A percentile compares a stretch with the other conserved stretches of the same genome.
Evolutionary conservation across 2,329 filamentous ascomycete species (phyloP).

Genomic region (Xylariomycetidae sp.): DNA sequence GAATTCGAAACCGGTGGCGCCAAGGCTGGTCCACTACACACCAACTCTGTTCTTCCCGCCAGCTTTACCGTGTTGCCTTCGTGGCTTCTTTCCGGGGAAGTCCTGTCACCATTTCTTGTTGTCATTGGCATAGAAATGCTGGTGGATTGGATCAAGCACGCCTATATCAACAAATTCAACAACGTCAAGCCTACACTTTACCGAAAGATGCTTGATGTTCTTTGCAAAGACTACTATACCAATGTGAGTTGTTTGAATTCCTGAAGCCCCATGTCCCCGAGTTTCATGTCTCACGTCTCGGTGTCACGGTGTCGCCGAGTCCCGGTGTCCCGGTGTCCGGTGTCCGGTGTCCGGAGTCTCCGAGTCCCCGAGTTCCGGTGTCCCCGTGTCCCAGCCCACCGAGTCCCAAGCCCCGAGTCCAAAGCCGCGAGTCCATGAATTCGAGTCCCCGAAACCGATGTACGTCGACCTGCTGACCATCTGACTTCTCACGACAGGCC

Average conservation of each 20-base stretch:
- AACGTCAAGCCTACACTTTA: slow-evolving; percentile 91
- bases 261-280: neutral
- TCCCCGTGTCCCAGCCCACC: no score
- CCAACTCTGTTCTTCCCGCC: slow-evolving; percentile 73
- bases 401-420: no score
- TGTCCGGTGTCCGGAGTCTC: no score
- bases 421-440: no score
- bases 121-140: slow-evolving; percentile 95
- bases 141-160: slow-evolving; percentile 95
- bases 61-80: slow-evolving; percentile 86
- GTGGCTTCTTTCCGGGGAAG: slow-evolving; percentile 71
- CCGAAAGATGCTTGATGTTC: slow-evolving; percentile 79
- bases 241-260: slow-evolving; percentile 59
- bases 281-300: no score
- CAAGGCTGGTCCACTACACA: slow-evolving; percentile 55
- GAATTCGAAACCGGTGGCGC: slow-evolving; percentile 41
- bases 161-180: slow-evolving; percentile 98
- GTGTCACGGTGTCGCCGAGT: no score
- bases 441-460: no score
- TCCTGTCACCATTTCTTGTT: slow-evolving; percentile 86
- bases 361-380: no score
- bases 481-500: slow-evolving; percentile 46
- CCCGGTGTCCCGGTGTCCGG: no score
- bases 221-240: slow-evolving; percentile 97
- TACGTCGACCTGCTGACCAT: slow-evolving; percentile 1